Evolutionary conservation across 2,329 filamentous ascomycete species (phyloP).

Genomic region (Claviceps sp.): DNA sequence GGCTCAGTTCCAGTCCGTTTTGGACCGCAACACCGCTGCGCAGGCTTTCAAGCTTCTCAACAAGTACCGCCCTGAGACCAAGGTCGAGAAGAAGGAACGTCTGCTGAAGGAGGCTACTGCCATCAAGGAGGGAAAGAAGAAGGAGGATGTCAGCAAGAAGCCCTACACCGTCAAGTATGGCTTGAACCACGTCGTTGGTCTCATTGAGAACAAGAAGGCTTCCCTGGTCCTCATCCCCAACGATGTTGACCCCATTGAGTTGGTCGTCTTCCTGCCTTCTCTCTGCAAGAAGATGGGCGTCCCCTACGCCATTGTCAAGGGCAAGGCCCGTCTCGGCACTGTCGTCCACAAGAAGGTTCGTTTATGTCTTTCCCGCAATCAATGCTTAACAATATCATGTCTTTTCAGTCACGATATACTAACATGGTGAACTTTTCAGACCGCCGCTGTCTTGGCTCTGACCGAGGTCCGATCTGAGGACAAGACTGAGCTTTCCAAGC

Average conservation of each 20-base stretch:
- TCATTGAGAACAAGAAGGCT: conserved; percentile 99
- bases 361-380: background rate
- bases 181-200: conserved; percentile 96
- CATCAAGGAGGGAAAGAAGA: conserved; percentile 98
- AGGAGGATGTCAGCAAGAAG: conserved; percentile 99
- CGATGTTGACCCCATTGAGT: conserved; percentile 98
- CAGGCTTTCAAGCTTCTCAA: conserved; percentile 98
- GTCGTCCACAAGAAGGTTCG: conserved; percentile 98
- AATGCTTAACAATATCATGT: background rate
- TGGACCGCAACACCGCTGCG: conserved; percentile 91
- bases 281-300: conserved; percentile 99
- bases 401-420: background rate
- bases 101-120: conserved; percentile 96
- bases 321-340: conserved; percentile 96
- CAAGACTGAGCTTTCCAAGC: conserved; percentile 96
- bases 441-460: conserved; percentile 85
- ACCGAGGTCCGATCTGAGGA: conserved; percentile 97
- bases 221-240: conserved; percentile 96
- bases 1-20: conserved; percentile 93
- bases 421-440: conserved; percentile 36
- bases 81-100: conserved; percentile 99
- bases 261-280: conserved; percentile 97
- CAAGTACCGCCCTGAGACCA: conserved; percentile 99
- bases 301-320: conserved; percentile 98
- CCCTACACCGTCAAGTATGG: conserved; percentile 99